Base-by-base conservation (phyloP, 192 early-diverging fungal species). In the Gigaspora rosea region DNA sequence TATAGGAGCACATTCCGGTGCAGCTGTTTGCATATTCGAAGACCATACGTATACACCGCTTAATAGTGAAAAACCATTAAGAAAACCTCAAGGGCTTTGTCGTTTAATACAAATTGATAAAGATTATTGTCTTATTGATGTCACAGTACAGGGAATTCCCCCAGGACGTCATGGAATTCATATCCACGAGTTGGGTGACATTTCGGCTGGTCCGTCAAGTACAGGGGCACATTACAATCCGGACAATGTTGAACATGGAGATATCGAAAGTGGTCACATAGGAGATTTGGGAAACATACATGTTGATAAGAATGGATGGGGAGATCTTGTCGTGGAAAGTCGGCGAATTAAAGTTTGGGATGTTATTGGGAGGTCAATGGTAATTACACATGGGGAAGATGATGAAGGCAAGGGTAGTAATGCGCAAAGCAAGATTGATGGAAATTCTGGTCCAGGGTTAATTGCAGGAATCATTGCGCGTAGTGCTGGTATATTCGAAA, bases 1-100 rank as follows among this genome's bases (percentile, higher is more conserved):
- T 63, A 47, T 70, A 83, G 82, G 80, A 16, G 78, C 78, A 8
- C 91, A 93, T 74, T 85, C 91, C 56, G 94, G 92, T 47, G 94
- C 95, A 0, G 96, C 96, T 20, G 96, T 97, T 8, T 95, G 95
- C 76, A 96, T 97, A 46, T 92, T 97, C 67, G 94, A 97, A 69
- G 86, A 84, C 70, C 84, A 83, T 56, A 83, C 79, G 0, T 78
- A 54, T 57, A 75, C 35, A 58, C 80, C 47, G 12, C 16, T 35
- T n/a, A n/a, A 73, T 2, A 48, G 76, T 62, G 73, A n/a, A 51
- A 35, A 49, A 80, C 70, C 0, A 79, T 56, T 1, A 10, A 67
- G 57, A 33, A 79, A 79, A 33, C 83, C 83, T 22, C 83, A 86
- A 6, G 96, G 96, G 0, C 85, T 97, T 20, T 94, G 90, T 13